Conservation (phyloP, 257 asterid genomes). For the Solanum tacnaense region DNA sequence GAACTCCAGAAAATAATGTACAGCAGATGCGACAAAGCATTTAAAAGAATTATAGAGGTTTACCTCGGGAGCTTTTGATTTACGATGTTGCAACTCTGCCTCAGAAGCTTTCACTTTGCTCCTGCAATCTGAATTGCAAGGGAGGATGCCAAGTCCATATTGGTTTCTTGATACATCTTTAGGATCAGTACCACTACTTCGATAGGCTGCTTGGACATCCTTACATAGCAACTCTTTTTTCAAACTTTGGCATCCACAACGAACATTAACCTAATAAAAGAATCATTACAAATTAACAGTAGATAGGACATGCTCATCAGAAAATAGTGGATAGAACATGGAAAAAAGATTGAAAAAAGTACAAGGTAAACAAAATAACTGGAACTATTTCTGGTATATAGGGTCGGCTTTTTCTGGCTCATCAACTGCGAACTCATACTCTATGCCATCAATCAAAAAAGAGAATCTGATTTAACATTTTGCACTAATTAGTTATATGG, state of each 20-base stretch:
- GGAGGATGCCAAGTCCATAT: conserved; percentile 68
- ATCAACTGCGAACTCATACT: not conserved
- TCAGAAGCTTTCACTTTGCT: conserved; percentile 50
- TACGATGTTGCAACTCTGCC: conserved; percentile 60
- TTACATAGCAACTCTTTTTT: conserved; percentile 78
- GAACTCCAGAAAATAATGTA: not conserved
- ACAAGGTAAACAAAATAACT: not conserved
- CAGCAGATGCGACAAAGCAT: not conserved
- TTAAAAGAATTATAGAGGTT: not conserved
- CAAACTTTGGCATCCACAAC: conserved; percentile 72
- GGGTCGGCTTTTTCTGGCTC: not conserved
- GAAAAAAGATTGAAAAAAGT: not conserved
- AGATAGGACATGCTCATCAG: not conserved
- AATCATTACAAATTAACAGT: not conserved
- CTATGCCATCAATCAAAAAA: not conserved
- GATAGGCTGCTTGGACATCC: conserved; percentile 66
- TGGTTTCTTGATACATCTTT: conserved; percentile 59
- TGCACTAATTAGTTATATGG: not conserved
- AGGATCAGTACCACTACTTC: conserved; percentile 40
- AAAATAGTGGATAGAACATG: not conserved
- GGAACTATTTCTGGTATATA: not conserved
- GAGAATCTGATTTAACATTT: not conserved
- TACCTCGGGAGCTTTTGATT: conserved; percentile 57
- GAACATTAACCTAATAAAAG: conserved; percentile 49
- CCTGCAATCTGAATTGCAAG: conserved; percentile 61